These are phyloP conservation scores for Talaromyces stipitatus DNA, from an alignment of 495 filamentous ascomycete genomes.

Conservation along the genomic window DNA sequence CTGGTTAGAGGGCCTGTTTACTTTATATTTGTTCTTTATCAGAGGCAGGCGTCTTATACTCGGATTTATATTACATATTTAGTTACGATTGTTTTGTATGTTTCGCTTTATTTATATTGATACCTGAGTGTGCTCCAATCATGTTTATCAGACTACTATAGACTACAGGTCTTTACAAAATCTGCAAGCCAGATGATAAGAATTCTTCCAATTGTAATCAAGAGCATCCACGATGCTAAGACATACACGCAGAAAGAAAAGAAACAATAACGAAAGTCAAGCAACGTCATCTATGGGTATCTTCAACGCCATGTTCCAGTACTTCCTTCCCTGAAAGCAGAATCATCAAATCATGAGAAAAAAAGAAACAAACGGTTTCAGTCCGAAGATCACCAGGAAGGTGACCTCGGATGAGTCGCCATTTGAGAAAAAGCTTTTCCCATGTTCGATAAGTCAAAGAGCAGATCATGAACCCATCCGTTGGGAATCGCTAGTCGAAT, in stretches of 20 bases:
- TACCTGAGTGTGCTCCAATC: background rate
- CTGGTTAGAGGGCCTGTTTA: background rate
- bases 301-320: conserved; percentile 41
- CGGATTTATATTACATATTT: no score
- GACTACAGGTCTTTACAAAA: no score
- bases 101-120: conserved; percentile 5
- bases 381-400: background rate
- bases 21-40: background rate
- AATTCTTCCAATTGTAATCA: no score
- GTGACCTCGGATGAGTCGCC: background rate
- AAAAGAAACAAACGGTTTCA: background rate
- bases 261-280: conserved; percentile 8
- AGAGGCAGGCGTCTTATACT: no score
- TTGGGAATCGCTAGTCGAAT: background rate
- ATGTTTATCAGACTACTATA: no score
- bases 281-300: conserved; percentile 37
- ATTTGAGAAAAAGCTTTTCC: background rate
- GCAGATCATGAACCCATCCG: background rate
- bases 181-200: no score
- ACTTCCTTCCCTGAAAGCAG: background rate
- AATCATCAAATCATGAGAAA: conserved; percentile 1
- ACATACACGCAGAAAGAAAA: background rate
- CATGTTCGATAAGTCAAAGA: background rate
- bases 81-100: conserved; percentile 5
- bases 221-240: background rate